These are phyloP conservation scores for Hyphopichia khmerensis DNA, from an alignment of 1,139 yeast genomes.

Conservation along the genomic window DNA sequence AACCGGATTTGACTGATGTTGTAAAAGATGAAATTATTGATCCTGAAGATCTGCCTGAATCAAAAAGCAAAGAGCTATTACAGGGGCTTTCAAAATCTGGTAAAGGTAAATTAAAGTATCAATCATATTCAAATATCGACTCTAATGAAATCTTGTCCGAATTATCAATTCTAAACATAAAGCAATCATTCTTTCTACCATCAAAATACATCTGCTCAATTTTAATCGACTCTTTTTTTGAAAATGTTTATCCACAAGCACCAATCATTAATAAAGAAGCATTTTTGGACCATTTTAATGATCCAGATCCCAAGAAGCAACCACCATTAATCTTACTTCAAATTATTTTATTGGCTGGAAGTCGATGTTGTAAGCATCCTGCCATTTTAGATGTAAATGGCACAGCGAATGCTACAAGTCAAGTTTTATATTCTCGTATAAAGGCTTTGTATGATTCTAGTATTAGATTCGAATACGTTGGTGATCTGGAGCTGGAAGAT, in stretches of 20 bases:
- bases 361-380: constrained; percentile 11
- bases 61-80: not conserved
- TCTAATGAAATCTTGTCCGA: constrained; percentile 11
- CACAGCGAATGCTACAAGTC: constrained; percentile 5
- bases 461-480: constrained; percentile 12
- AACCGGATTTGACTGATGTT: not conserved
- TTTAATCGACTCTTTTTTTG: constrained; percentile 77
- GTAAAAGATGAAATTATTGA: not conserved
- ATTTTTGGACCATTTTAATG: constrained; percentile 11
- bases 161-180: constrained; percentile 10
- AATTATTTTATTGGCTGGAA: constrained; percentile 12
- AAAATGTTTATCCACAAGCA: constrained; percentile 38
- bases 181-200: constrained; percentile 12
- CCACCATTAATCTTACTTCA: constrained; percentile 15
- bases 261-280: constrained; percentile 12
- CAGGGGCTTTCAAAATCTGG: not conserved
- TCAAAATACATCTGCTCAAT: constrained; percentile 8
- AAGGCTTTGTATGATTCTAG: constrained; percentile 12
- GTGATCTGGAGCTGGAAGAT: constrained; percentile 9
- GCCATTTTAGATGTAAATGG: constrained; percentile 11
- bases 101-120: constrained; percentile 1
- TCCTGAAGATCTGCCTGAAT: not conserved
- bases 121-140: constrained; percentile 6
- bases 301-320: constrained; percentile 11
- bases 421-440: constrained; percentile 9